Evolutionary conservation across 163 green algal genomes (phyloP), one percentile per base, ranked within the genome.

Genomic region (Picocystis sp.): DNA sequence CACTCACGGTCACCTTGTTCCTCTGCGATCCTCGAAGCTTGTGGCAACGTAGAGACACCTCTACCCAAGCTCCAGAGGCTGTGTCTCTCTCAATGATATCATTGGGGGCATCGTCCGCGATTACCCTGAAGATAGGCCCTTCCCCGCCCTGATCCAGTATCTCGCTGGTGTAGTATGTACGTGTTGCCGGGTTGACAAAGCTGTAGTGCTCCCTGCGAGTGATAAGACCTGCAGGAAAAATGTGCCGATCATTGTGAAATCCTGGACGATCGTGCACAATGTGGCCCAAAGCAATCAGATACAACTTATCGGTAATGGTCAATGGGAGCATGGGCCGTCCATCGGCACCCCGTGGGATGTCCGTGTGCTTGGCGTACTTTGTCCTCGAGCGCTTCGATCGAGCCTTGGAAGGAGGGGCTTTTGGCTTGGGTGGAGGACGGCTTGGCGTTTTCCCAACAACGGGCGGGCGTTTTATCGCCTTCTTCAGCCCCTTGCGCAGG

Each of bases 201-300:
- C 23, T 53, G 33, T 15, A 23, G 14, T 54, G 14, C 24, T 62
- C 55, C 22, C 55, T 25, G 11, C n/a, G 15, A 17, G 50, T 64
- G 8, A 15, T 65, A 45, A 63, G 59, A 24, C 55, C 55, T 17
- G 48, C 55, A 45, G 55, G 55, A 43, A 62, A 62, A 8, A 62
- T 65, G 51, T 62, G 55, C n/a, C 55, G 55, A 22, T 62, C 55
- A 5, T 22, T 62, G 25, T 62, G 55, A 24, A 58, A 62, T 24
- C 21, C 50, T 17, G 50, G n/a, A 22, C 52, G n/a, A 34, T 63
- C 49, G n/a, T 15, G 19, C 13, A 46, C 55, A 17, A 62, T 45
- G 5, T 42, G 19, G 55, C 55, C 55, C 50, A 60, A 50, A 13
- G 12, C 15, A 22, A 23, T 29, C 38, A 62, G 33, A 6, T 22